Percentiles rank a stretch among this genome's conserved stretches.
Evolutionary conservation across 2,329 filamentous ascomycete genomes (phyloP).

Genomic region (Pleomassaria siparia): DNA sequence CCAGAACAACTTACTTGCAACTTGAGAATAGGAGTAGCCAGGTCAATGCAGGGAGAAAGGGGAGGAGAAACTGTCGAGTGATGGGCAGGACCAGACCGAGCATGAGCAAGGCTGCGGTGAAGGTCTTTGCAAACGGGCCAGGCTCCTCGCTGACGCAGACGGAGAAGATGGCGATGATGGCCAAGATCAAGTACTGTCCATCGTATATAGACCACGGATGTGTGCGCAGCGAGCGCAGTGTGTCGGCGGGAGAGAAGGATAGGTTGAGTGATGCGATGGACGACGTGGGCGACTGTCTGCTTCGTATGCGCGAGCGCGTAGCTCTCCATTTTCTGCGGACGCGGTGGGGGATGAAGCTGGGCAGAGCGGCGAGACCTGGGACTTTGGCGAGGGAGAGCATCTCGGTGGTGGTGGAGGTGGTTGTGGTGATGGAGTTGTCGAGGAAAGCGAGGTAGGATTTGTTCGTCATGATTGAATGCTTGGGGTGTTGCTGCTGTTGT

Average conservation of each 20-base stretch:
- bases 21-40: constrained; percentile 92
- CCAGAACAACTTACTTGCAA: constrained; percentile 70
- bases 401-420: constrained; percentile 42
- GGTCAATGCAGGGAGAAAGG: constrained; percentile 78
- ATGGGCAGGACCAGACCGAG: constrained; percentile 76
- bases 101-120: constrained; percentile 66
- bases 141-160: constrained; percentile 78
- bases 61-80: constrained; percentile 88
- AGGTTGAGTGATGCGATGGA: constrained; percentile 76
- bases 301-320: constrained; percentile 64
- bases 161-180: constrained; percentile 76
- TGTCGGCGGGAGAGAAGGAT: constrained; percentile 79
- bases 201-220: constrained; percentile 84
- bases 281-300: constrained; percentile 66
- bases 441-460: constrained; percentile 39
- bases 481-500: no score
- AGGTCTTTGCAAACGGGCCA: constrained; percentile 76
- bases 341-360: constrained; percentile 62
- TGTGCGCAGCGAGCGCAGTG: constrained; percentile 71
- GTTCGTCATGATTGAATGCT: constrained; percentile 29
- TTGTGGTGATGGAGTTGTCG: constrained; percentile 31
- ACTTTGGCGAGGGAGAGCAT: constrained; percentile 48
- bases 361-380: constrained; percentile 52
- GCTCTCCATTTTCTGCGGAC: constrained; percentile 66
- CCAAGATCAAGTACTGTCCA: constrained; percentile 77